A percentile compares a stretch with the other conserved stretches of the same genome.
phyloP scores from a whole-genome alignment of 306 rosid species.

The Vachellia pachyceras region DNA sequence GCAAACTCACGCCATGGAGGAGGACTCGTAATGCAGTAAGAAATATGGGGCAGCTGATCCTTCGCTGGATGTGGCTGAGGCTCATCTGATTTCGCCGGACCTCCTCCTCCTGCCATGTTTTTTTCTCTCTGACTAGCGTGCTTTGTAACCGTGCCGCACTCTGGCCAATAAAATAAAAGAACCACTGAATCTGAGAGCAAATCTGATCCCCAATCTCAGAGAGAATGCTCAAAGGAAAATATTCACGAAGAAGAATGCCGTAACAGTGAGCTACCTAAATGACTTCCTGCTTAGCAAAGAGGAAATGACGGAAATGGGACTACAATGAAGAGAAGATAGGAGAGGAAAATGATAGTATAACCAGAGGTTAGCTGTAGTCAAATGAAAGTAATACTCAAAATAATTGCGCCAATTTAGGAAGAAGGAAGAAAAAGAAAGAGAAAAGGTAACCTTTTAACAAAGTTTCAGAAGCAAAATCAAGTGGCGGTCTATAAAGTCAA shows the following conservation, averaged over 20 bases:
- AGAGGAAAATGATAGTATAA: constrained; percentile 48
- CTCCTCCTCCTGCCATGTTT: constrained; percentile 78
- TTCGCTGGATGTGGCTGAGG: constrained; percentile 98
- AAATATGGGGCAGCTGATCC: constrained; percentile 81
- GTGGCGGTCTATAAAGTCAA: constrained; percentile 56
- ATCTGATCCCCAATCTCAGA: constrained; percentile 56
- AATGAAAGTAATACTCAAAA: constrained; percentile 29
- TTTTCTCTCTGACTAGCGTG: background rate
- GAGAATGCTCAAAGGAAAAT: constrained; percentile 24
- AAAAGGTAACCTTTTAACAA: constrained; percentile 62
- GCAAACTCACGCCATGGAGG: constrained; percentile 96
- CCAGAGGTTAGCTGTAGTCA: constrained; percentile 26
- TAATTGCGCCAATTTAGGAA: constrained; percentile 45
- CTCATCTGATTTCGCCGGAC: constrained; percentile 69
- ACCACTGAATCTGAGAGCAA: constrained; percentile 44
- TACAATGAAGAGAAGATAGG: background rate
- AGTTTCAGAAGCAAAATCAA: constrained; percentile 55
- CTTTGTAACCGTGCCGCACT: background rate
- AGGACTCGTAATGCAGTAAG: constrained; percentile 95
- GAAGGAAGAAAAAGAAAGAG: background rate
- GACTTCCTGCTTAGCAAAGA: constrained; percentile 31
- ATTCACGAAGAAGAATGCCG: constrained; percentile 34
- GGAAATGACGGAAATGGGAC: constrained; percentile 30
- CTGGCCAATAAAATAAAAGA: constrained; percentile 37
- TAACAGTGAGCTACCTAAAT: constrained; percentile 42